Conservation (phyloP, 176 grass and related monocot species). For the Areca catechu region DNA sequence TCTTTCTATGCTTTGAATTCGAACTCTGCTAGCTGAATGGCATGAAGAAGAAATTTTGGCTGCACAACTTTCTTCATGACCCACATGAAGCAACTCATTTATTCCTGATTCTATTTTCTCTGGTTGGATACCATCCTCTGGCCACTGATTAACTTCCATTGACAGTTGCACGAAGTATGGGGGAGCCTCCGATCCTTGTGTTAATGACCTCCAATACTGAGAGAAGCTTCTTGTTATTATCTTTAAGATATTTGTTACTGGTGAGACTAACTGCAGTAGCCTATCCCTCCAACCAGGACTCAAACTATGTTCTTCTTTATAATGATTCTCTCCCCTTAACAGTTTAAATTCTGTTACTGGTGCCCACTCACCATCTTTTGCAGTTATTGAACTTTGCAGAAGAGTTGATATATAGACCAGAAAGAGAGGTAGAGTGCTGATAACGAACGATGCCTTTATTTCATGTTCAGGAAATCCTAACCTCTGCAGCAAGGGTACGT, state of each 20-base stretch:
- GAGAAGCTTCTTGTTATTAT: slow-evolving; percentile 55
- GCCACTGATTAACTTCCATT: slow-evolving; percentile 84
- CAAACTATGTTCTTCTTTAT: slow-evolving; percentile 40
- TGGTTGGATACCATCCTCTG: slow-evolving; percentile 96
- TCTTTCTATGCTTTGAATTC: slow-evolving; percentile 93
- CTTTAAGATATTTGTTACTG: slow-evolving; percentile 46
- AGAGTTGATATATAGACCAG: slow-evolving; percentile 95
- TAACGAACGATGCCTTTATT: slow-evolving; percentile 95
- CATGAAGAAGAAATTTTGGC: slow-evolving; percentile 51
- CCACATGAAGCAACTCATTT: slow-evolving; percentile 62
- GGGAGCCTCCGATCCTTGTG: slow-evolving; percentile 84
- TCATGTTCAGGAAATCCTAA: slow-evolving; percentile 82
- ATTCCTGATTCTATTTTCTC: slow-evolving; percentile 89
- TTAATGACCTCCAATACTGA: slow-evolving; percentile 92
- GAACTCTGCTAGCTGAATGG: slow-evolving; percentile 57
- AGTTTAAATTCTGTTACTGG: slow-evolving; percentile 83
- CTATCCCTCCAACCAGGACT: slow-evolving; percentile 39
- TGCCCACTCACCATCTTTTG: slow-evolving; percentile 96
- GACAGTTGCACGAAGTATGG: slow-evolving; percentile 97
- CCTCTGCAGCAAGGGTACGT: slow-evolving; percentile 59
- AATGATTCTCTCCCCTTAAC: slow-evolving; percentile 43
- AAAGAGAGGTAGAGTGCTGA: slow-evolving; percentile 79
- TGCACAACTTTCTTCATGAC: slow-evolving; percentile 80
- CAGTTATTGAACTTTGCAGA: slow-evolving; percentile 88
- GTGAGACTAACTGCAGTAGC: slow-evolving; percentile 40